These are phyloP conservation scores for Phanerochaete carnosa DNA, from an alignment of 768 basidiomycete species.

Conservation along the genomic window DNA sequence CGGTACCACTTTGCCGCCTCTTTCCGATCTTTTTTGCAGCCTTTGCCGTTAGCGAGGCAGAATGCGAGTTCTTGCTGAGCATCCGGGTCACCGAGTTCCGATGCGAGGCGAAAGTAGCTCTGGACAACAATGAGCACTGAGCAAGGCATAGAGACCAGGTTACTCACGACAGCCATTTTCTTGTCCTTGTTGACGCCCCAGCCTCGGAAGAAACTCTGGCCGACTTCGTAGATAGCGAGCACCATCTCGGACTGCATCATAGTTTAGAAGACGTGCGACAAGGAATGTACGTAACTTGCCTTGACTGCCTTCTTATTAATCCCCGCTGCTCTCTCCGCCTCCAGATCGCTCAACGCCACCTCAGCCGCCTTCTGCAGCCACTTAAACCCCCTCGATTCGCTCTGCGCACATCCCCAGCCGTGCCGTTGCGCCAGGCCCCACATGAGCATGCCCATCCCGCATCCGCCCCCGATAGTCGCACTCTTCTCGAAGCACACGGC, in stretches of 20 bases:
- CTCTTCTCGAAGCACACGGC: conserved; percentile 74
- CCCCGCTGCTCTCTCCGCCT: conserved; percentile 53
- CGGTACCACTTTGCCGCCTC: conserved; percentile 90
- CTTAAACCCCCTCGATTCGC: conserved; percentile 75
- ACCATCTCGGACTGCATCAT: conserved; percentile 67
- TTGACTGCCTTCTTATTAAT: conserved; percentile 52
- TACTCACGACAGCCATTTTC: conserved; percentile 81
- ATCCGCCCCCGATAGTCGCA: conserved; percentile 72
- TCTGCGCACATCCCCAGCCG: conserved; percentile 84
- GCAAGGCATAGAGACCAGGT: not conserved
- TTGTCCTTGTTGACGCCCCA: conserved; percentile 88
- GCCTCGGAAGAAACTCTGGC: conserved; percentile 89
- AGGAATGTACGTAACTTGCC: conserved; percentile 29
- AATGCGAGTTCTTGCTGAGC: conserved; percentile 86
- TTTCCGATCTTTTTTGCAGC: conserved; percentile 85
- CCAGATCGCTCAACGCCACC: conserved; percentile 72
- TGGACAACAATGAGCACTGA: conserved; percentile 22
- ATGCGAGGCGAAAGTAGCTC: conserved; percentile 85
- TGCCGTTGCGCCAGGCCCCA: conserved; percentile 83
- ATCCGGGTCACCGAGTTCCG: conserved; percentile 80
- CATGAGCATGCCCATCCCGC: conserved; percentile 90
- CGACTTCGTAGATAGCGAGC: conserved; percentile 88
- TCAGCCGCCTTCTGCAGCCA: conserved; percentile 86
- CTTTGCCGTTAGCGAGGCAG: conserved; percentile 82
- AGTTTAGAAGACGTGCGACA: not conserved